Evolutionary conservation across 2,329 filamentous ascomycete genomes (phyloP).

Genomic region (Drechslerella coelobrocha): DNA sequence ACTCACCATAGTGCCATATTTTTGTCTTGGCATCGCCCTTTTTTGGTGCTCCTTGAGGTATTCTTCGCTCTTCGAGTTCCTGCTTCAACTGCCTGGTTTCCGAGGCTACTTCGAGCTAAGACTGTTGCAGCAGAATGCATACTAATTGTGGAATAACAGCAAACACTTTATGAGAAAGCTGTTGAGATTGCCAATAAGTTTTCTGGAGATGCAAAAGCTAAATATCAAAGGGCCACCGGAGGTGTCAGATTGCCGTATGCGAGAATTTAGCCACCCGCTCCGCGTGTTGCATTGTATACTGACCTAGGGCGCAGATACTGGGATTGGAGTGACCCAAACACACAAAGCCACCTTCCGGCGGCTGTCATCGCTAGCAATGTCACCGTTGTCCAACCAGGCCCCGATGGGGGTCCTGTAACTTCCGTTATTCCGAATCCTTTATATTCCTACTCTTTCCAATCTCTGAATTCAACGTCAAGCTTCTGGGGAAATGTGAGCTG

Average conservation of each 20-base stretch:
- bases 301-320: conserved; percentile 50
- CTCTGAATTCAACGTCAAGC: conserved; percentile 23
- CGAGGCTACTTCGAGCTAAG: no score
- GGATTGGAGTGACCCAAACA: conserved; percentile 53
- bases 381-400: conserved; percentile 44
- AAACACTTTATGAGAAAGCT: conserved; percentile 48
- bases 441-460: conserved; percentile 28
- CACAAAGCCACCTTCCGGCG: conserved; percentile 47
- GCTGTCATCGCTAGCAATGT: conserved; percentile 32
- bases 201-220: conserved; percentile 44
- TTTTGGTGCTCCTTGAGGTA: conserved; percentile 55
- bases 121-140: no score
- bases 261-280: not conserved
- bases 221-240: conserved; percentile 48
- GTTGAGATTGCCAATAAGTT: conserved; percentile 48
- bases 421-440: conserved; percentile 41
- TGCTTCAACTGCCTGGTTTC: no score
- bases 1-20: conserved; percentile 54
- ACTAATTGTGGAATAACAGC: conserved; percentile 25
- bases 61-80: conserved; percentile 7
- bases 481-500: conserved; percentile 26
- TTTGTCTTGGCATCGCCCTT: conserved; percentile 56
- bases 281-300: not conserved
- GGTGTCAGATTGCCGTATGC: conserved; percentile 53
- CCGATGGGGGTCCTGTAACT: conserved; percentile 24